These are phyloP conservation scores for Paramyrothecium sp. DNA, from an alignment of 2,329 filamentous ascomycete genomes.

Conservation along the genomic window DNA sequence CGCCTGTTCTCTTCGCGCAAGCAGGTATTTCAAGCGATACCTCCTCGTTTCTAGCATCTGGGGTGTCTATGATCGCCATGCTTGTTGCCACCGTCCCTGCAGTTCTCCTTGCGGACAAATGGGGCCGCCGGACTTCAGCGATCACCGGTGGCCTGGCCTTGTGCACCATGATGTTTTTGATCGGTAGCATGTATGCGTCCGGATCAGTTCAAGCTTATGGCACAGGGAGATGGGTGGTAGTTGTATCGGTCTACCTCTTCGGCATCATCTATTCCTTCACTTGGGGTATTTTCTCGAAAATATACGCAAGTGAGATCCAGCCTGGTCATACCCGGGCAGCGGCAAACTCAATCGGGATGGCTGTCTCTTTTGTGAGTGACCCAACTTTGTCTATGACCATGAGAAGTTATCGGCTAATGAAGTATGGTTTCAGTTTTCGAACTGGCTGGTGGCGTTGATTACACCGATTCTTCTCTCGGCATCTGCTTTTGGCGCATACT, in stretches of 20 bases:
- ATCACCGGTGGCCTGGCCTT: slow-evolving; percentile 52
- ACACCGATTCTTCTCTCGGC: slow-evolving; percentile 33
- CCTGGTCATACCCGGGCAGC: slow-evolving; percentile 52
- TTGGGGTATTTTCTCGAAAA: slow-evolving; percentile 55
- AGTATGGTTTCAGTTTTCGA: slow-evolving; percentile 34
- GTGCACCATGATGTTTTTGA: slow-evolving; percentile 49
- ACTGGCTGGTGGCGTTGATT: slow-evolving; percentile 40
- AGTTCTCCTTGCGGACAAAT: slow-evolving; percentile 54
- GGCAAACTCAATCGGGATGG: slow-evolving; percentile 49
- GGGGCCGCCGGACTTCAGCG: slow-evolving; percentile 53
- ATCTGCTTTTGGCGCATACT: slow-evolving; percentile 38
- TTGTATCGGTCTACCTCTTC: slow-evolving; percentile 49
- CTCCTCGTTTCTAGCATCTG: slow-evolving; percentile 59
- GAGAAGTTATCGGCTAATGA: neutral
- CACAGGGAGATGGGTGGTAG: slow-evolving; percentile 46
- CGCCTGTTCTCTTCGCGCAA: slow-evolving; percentile 57
- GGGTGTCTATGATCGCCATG: slow-evolving; percentile 58
- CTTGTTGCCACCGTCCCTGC: slow-evolving; percentile 56
- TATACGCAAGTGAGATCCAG: slow-evolving; percentile 60
- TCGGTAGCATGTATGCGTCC: slow-evolving; percentile 50
- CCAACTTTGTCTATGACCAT: neutral
- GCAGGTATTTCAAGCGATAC: slow-evolving; percentile 54
- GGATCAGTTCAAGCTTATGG: slow-evolving; percentile 38
- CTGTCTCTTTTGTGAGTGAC: slow-evolving; percentile 20
- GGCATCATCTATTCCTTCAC: slow-evolving; percentile 43